Evolutionary conservation across 108 stramenopile genomes (phyloP).

Genomic region (Nitzschia putrida): DNA sequence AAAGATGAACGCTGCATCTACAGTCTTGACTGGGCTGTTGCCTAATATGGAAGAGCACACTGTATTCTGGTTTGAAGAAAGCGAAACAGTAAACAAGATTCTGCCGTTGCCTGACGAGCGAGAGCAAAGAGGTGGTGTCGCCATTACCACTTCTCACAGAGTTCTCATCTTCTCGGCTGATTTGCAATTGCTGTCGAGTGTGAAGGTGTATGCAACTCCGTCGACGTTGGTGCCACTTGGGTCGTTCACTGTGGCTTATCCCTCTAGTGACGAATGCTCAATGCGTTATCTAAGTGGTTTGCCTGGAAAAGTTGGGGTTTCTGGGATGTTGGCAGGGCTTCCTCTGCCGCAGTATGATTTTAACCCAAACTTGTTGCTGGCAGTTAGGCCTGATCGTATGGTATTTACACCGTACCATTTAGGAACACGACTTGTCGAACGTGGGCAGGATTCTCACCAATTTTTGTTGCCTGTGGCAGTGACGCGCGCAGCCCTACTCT

Average conservation of each 20-base stretch:
- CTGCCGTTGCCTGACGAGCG: conserved; percentile 60
- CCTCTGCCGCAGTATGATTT: conserved; percentile 46
- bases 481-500: conserved; percentile 69
- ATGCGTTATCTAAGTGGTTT: conserved; percentile 76
- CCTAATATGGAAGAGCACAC: conserved; percentile 40
- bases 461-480: conserved; percentile 56
- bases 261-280: conserved; percentile 39
- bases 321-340: conserved; percentile 62
- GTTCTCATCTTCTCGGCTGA: conserved; percentile 64
- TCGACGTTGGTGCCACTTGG: conserved; percentile 66
- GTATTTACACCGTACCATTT: conserved; percentile 48
- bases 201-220: conserved; percentile 36
- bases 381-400: conserved; percentile 76
- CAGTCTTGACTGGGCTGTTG: conserved; percentile 16
- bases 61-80: conserved; percentile 58
- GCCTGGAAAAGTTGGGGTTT: conserved; percentile 30
- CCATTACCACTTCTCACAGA: conserved; percentile 65
- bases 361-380: conserved; percentile 42
- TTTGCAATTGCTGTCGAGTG: conserved; percentile 53
- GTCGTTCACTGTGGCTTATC: conserved; percentile 77
- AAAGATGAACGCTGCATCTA: conserved; percentile 32
- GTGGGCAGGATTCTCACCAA: conserved; percentile 45
- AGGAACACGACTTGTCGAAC: conserved; percentile 53
- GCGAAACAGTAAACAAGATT: conserved; percentile 60
- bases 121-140: conserved; percentile 46